Evolutionary conservation across 2,329 filamentous ascomycete species (phyloP), one percentile per base, ranked within the genome.

Genomic region (Alternaria conjuncta): DNA sequence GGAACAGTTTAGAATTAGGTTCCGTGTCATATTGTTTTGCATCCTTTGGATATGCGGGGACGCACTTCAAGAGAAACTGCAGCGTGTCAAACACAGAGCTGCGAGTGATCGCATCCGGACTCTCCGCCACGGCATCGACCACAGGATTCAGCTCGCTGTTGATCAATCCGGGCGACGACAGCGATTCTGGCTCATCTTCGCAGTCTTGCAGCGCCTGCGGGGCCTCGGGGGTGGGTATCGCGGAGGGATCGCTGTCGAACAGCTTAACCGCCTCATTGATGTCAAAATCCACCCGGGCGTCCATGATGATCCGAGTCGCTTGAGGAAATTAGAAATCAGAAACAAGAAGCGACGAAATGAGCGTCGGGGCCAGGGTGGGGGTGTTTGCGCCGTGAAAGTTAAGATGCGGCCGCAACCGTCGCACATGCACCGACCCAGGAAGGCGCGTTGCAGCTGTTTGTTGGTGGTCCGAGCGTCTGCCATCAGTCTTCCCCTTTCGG

Each of bases 51-150:
- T 83, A 86, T 78, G 84, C 85, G 82, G 88, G 86, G 76, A 88
- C 93, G 85, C 89, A 98, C 95, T 99, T 99, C 84, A 99, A 87
- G 63, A 99, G 85, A 78, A 97, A 97, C 81, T 97, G 95, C 72
- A 99, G 82, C 66, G 94, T 97, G 84, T 99, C 95, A 83, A 98
- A 94, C 69, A 90, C 87, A 55, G 89, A 87, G 74, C 89, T 88
- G 81, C 90, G 90, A 66, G 89, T 90, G 70, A 99, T 90, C 64
- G 92, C 92, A 81, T 97, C 95, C 55, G 96, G 94, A 77, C 91
- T 97, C 77, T 96, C 94, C 58, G 94, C 94, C 26, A 99, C 89
- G 28, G 93, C 91, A 79, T 98, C 96, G 66, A 97, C 89, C 65
- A 99, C 97, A 23, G 92, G 91, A 78, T 99, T 96, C 65, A 99